Evolutionary conservation across 2,329 filamentous ascomycete genomes (phyloP).

Genomic region (Aspergillus ochraceoroseus): DNA sequence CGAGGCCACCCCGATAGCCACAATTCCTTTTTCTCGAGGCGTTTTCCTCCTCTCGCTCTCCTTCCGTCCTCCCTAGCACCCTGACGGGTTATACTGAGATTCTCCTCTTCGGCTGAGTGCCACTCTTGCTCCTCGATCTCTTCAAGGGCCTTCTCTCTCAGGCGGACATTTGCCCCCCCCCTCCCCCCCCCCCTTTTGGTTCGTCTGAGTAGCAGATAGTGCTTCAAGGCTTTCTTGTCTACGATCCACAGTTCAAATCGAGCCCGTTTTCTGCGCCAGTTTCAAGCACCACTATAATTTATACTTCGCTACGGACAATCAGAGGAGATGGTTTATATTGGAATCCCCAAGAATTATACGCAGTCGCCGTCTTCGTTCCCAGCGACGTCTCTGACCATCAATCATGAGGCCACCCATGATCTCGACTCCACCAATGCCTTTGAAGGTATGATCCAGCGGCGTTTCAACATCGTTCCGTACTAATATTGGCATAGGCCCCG

Average conservation of each 20-base stretch:
- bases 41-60: slow-evolving; percentile 72
- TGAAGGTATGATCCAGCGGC: slow-evolving; percentile 64
- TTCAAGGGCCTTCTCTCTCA: slow-evolving; percentile 91
- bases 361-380: slow-evolving; percentile 71
- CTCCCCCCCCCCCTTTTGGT: too few species aligned
- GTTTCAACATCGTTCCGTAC: too few species aligned
- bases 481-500: slow-evolving; percentile 68
- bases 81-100: slow-evolving; percentile 50
- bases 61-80: slow-evolving; percentile 78
- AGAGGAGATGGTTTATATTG: slow-evolving; percentile 76
- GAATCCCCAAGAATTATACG: slow-evolving; percentile 74
- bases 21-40: slow-evolving; percentile 79
- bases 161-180: slow-evolving; percentile 70
- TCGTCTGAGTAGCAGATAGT: slow-evolving; percentile 97
- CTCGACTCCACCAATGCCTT: slow-evolving; percentile 95
- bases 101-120: slow-evolving; percentile 69
- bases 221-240: slow-evolving; percentile 58
- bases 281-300: slow-evolving; percentile 6
- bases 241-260: slow-evolving; percentile 19
- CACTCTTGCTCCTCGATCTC: slow-evolving; percentile 63
- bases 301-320: slow-evolving; percentile 11
- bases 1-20: slow-evolving; percentile 63
- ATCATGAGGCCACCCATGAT: slow-evolving; percentile 87
- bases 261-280: slow-evolving; percentile 11
- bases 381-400: slow-evolving; percentile 89